Conservation (phyloP, 495 filamentous ascomycete genomes). For the Xylaria venustula region DNA sequence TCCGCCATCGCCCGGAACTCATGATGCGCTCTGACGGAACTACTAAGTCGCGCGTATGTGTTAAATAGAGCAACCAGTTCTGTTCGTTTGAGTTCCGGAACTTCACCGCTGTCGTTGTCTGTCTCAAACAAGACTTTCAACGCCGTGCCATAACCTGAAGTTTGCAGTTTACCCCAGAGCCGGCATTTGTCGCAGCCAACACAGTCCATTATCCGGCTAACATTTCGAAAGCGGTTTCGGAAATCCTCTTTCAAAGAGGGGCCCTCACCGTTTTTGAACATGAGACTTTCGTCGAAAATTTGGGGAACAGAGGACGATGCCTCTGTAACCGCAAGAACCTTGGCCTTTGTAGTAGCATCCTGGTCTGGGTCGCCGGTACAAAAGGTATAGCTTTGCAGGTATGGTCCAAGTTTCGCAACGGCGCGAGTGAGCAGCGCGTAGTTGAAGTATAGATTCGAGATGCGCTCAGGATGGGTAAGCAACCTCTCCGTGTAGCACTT, state of each 20-base stretch:
- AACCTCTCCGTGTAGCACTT: slow-evolving; percentile 85
- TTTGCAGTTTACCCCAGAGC: slow-evolving; percentile 98
- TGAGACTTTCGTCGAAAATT: slow-evolving; percentile 91
- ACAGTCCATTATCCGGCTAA: slow-evolving; percentile 95
- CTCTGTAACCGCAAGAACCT: slow-evolving; percentile 69
- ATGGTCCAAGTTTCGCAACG: slow-evolving; percentile 83
- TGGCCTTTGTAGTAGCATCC: slow-evolving; percentile 74
- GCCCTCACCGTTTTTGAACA: slow-evolving; percentile 78
- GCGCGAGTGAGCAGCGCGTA: slow-evolving; percentile 91
- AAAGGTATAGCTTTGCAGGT: slow-evolving; percentile 80
- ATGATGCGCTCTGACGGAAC: slow-evolving; percentile 70
- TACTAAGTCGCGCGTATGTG: slow-evolving; percentile 81
- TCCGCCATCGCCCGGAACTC: slow-evolving; percentile 72
- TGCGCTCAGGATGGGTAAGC: slow-evolving; percentile 79
- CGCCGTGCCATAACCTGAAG: slow-evolving; percentile 89
- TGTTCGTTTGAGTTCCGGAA: slow-evolving; percentile 77
- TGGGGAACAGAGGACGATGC: slow-evolving; percentile 63
- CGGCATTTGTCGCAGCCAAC: slow-evolving; percentile 98
- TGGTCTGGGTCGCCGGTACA: slow-evolving; percentile 82
- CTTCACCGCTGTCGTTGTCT: slow-evolving; percentile 67
- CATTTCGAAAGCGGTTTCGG: slow-evolving; percentile 93
- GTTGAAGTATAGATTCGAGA: slow-evolving; percentile 98
- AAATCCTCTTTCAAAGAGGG: slow-evolving; percentile 92
- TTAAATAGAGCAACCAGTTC: slow-evolving; percentile 94
- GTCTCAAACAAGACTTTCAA: slow-evolving; percentile 96